These are phyloP conservation scores for Vickermania ingenoplastis DNA, from an alignment of 208 protist species.

Conservation along the genomic window DNA sequence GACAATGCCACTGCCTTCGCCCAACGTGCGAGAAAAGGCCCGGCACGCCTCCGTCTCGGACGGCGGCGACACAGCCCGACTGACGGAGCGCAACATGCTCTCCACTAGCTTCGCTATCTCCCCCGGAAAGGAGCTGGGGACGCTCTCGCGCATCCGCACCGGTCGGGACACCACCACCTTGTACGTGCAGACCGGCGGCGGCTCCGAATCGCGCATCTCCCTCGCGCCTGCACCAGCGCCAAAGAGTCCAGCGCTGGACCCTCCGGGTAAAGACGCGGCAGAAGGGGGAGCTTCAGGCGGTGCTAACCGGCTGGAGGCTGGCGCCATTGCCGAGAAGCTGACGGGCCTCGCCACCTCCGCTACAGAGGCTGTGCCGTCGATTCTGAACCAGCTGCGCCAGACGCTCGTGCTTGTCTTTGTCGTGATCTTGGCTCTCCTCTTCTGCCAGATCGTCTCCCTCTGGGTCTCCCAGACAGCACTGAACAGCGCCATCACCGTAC, in stretches of 20 bases:
- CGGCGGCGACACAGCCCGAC: too few relatives aligned
- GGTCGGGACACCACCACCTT: neutral
- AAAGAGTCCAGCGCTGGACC: too few relatives aligned
- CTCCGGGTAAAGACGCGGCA: neutral
- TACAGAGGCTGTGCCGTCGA: neutral
- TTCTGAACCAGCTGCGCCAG: neutral
- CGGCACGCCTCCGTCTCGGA: too few relatives aligned
- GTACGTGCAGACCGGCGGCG: neutral
- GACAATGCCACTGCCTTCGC: too few relatives aligned
- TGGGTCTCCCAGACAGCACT: neutral
- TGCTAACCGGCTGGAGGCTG: neutral
- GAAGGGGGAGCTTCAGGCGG: neutral
- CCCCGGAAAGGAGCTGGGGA: neutral
- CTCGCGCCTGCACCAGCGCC: neutral
- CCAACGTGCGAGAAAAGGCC: too few relatives aligned
- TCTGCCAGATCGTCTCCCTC: neutral
- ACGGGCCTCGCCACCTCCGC: neutral
- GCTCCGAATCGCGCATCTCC: neutral
- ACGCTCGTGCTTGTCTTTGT: neutral
- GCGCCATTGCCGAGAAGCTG: neutral
- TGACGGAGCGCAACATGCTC: neutral
- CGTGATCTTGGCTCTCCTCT: neutral
- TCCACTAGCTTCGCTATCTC: neutral
- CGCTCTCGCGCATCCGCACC: neutral
- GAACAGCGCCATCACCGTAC: neutral